Evolutionary conservation across 2,329 filamentous ascomycete species (phyloP), one percentile per base, ranked within the genome.

Genomic region (Hirsutella minnesotensis): DNA sequence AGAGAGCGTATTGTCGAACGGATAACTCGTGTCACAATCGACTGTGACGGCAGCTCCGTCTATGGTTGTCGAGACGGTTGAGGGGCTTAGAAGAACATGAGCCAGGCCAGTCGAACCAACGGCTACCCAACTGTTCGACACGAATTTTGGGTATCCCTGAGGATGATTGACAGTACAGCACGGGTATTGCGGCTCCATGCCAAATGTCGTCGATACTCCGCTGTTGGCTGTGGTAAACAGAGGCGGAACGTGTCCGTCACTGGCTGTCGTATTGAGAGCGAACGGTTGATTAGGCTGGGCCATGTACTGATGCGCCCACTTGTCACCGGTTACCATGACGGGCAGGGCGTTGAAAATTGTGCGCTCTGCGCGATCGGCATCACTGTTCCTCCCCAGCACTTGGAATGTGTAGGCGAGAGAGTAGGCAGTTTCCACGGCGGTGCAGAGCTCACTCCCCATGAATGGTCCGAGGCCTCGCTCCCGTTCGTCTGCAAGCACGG

Each of bases 151-250:
- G 46, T 69, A 74, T 9, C 69, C 75, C 49, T 77, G 72, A 1
- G 66, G 68, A 48, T 77, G 71, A 44, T 78, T 78, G 45, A 78
- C 74, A 1, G 73, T 75, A 49, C 74, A 78, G 55, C 73, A 78
- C 2, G 69, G 68, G 38, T 61, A 75, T 29, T 72, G 64, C 2
- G 69, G 69, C 44, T 74, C 71, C 13, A 75, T 56, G 1, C 71
- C 72, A 50, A 45, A 69, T 56, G 49, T 73, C 64, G 49, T 57
- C 65, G 54, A 40, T 9, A 56, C 46, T 5, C 56, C 60, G 5
- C 53, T 56, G 39, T 68, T 65, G 20, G 69, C 66, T 42, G 73
- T 73, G 43, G 59, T 74, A 53, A 73, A 76, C 4, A 58, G 33
- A n/a, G 33, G 33, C 15, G 33, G 33, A 3, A 35, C 15, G 16